A percentile compares a stretch with the other conserved stretches of the same genome.
phyloP scores from a whole-genome alignment of 164 flowering plant genomes.

The Warburgia ugandensis region DNA sequence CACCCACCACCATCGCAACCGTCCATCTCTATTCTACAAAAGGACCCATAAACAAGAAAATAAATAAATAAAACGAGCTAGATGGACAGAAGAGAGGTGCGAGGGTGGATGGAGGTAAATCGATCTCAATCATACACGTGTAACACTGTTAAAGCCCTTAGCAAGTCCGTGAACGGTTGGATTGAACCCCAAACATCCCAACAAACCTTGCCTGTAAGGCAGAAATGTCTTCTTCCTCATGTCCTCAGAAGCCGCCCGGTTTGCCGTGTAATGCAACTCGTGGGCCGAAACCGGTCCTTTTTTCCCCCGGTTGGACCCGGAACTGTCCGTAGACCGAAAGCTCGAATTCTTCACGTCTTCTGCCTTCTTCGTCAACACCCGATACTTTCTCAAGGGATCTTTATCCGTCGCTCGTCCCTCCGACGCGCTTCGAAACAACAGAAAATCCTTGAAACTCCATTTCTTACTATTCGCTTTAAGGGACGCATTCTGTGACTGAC shows the following conservation, averaged over 20 bases:
- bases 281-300: conserved; percentile 62
- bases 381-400: conserved; percentile 58
- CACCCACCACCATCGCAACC: too few relatives aligned
- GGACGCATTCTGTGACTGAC: too few relatives aligned
- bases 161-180: conserved; percentile 42
- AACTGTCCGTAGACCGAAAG: conserved; percentile 35
- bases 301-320: conserved; percentile 23
- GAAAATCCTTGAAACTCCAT: conserved; percentile 73
- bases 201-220: conserved; percentile 73
- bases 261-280: conserved; percentile 65
- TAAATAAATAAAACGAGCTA: not conserved
- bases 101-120: not conserved
- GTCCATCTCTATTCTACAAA: not conserved
- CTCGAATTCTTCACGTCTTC: conserved; percentile 41
- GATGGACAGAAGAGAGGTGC: not conserved
- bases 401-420: conserved; percentile 74
- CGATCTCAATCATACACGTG: conserved; percentile 4
- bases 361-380: conserved; percentile 23
- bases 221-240: conserved; percentile 69
- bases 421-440: conserved; percentile 86
- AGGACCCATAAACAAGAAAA: too few relatives aligned
- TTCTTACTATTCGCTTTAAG: conserved; percentile 15
- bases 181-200: conserved; percentile 54
- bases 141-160: conserved; percentile 28
- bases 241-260: conserved; percentile 68